Base-by-base conservation (phyloP, 2,329 filamentous ascomycete species). In the Aspergillus novoparasiticus region DNA sequence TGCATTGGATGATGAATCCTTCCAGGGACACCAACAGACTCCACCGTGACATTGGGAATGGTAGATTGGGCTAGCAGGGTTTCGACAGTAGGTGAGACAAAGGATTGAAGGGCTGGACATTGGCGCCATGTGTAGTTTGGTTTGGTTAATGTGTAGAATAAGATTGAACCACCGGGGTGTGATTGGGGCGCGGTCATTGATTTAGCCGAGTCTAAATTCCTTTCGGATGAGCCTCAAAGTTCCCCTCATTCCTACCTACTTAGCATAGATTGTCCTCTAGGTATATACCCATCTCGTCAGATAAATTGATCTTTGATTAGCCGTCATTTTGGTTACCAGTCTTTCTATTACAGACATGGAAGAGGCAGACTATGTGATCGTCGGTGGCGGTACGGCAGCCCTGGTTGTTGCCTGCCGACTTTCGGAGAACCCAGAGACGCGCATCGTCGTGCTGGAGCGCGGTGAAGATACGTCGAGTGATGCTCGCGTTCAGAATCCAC, bases 401-500 rank as follows among this genome's bases (percentile, higher is more conserved):
- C 51, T 62, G 28, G 62, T 61, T 14, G 32, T 59, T 56, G 60
- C 59, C 28, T 57, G 50, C 45, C 55, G 62, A 57, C 48, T 64
- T 32, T 62, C 56, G 26, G 60, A 61, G 45, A 60, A 64, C 59
- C 59, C 62, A 16, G 62, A 34, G 28, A 54, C 21, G 6, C 58
- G 55, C 19, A 55, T 62, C 41, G 23, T 64, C 12, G 50, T 62
- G 39, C 60, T 62, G 12, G 60, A 62, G 54, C 14, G 21, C 12
- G 72, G 73, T 6, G 48, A 63, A 19, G 67, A 73, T 57, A 66
- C 63, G 19, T 66, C 65, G 5, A 64, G 60, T 1, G 71, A 75
- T 61, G 65, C 71, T 19, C 64, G 65, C 3, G 66, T 75, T 5
- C 50, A 69, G 10, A 66, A 67, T 0, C 73, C 72, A 6, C 59